A percentile compares a stretch with the other conserved stretches of the same genome.
phyloP scores from a whole-genome alignment of 495 filamentous ascomycete genomes.

The Articulospora tetracladia region DNA sequence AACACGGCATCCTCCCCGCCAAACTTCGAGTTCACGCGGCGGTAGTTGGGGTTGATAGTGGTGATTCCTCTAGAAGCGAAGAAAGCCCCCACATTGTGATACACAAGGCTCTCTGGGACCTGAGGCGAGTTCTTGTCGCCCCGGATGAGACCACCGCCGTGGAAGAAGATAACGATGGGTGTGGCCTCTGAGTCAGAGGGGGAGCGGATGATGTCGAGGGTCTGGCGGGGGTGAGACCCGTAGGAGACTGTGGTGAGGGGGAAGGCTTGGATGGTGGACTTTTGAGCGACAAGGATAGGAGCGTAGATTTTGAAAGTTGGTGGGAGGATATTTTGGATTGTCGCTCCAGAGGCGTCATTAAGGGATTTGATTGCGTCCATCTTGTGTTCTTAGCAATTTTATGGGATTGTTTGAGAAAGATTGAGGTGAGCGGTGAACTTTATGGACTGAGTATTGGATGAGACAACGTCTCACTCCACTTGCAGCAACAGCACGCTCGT shows the following conservation, averaged over 20 bases:
- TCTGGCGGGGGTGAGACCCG: constrained; percentile 33
- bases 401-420: background rate
- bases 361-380: constrained; percentile 19
- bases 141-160: constrained; percentile 38
- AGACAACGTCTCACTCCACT: too few relatives aligned
- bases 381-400: background rate
- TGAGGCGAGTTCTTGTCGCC: constrained; percentile 30
- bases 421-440: background rate
- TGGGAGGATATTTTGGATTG: constrained; percentile 28
- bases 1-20: constrained; percentile 18
- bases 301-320: constrained; percentile 36
- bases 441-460: background rate
- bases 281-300: constrained; percentile 30
- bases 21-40: constrained; percentile 26
- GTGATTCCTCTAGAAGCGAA: constrained; percentile 36
- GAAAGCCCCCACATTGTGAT: constrained; percentile 37
- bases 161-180: constrained; percentile 38
- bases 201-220: constrained; percentile 37
- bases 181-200: constrained; percentile 14
- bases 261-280: constrained; percentile 31
- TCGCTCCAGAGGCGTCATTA: constrained; percentile 21
- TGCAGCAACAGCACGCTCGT: too few relatives aligned
- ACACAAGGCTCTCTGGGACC: constrained; percentile 29
- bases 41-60: constrained; percentile 37
- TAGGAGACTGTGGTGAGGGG: constrained; percentile 30